Conservation (phyloP, 306 rosid species). For the Casuarina cunninghamiana region DNA sequence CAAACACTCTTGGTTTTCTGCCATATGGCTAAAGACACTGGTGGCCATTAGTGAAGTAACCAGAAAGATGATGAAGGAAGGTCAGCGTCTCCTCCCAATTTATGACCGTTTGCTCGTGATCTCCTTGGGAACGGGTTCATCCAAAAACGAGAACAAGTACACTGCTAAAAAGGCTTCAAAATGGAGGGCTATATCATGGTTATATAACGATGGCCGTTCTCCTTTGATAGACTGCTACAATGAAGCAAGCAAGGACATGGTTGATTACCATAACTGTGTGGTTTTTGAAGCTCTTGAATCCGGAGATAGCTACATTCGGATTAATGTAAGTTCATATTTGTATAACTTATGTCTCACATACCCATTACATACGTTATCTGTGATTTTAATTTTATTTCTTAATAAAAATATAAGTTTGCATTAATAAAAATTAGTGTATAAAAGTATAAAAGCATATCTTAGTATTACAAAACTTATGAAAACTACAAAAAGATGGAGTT, state of each 20-base stretch:
- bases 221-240: conserved; percentile 43
- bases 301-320: conserved; percentile 38
- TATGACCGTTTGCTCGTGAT: conserved; percentile 42
- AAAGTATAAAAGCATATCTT: no score
- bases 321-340: conserved; percentile 31
- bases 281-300: conserved; percentile 41
- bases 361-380: no score
- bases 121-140: conserved; percentile 53
- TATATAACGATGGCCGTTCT: conserved; percentile 31
- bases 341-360: not conserved
- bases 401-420: no score
- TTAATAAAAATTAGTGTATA: no score
- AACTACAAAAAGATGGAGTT: no score
- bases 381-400: no score
- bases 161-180: conserved; percentile 38
- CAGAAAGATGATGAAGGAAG: conserved; percentile 24
- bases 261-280: conserved; percentile 39
- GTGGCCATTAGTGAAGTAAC: conserved; percentile 52
- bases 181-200: conserved; percentile 46
- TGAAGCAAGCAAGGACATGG: conserved; percentile 41
- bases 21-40: conserved; percentile 32
- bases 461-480: no score
- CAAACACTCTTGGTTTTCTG: not conserved
- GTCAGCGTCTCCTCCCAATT: conserved; percentile 9
- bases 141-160: conserved; percentile 34